phyloP scores from a whole-genome alignment of 345 rosid species.

The Eucalyptus sp. region DNA sequence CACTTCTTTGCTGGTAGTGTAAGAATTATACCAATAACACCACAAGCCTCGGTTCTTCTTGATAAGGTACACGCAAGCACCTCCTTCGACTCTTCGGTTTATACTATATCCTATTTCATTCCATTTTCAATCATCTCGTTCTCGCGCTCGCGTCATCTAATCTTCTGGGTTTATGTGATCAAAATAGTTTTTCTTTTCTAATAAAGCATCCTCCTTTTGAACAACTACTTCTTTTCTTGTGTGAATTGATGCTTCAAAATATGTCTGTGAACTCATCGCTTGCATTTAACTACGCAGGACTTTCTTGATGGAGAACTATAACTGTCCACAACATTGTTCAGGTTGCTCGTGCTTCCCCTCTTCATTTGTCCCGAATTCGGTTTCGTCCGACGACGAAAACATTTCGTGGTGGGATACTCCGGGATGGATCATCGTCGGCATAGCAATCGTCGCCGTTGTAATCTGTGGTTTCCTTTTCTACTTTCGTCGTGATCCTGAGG shows the following conservation, averaged over 20 bases:
- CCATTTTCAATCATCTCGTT: not conserved
- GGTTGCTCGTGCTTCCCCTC: not conserved
- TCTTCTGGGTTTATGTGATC: not conserved
- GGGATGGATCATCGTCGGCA: not conserved
- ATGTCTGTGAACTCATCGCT: not conserved
- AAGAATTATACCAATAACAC: no score
- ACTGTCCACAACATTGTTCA: not conserved
- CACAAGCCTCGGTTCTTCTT: not conserved
- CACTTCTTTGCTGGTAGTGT: not conserved
- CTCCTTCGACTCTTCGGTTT: not conserved
- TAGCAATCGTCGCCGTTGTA: not conserved
- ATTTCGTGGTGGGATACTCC: not conserved
- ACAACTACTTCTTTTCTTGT: not conserved
- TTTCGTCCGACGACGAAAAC: not conserved
- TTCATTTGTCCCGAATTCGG: not conserved
- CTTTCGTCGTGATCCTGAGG: not conserved
- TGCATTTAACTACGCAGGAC: not conserved
- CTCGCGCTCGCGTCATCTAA: not conserved
- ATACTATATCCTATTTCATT: no score
- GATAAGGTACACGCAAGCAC: not conserved
- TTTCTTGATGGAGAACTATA: not conserved
- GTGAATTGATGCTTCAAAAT: not conserved
- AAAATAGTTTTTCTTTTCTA: no score
- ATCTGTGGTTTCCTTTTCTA: not conserved
- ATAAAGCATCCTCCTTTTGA: not conserved